Base-by-base conservation (phyloP, 805 yeast genomes). In the Priceomyces fermenticarens region DNA sequence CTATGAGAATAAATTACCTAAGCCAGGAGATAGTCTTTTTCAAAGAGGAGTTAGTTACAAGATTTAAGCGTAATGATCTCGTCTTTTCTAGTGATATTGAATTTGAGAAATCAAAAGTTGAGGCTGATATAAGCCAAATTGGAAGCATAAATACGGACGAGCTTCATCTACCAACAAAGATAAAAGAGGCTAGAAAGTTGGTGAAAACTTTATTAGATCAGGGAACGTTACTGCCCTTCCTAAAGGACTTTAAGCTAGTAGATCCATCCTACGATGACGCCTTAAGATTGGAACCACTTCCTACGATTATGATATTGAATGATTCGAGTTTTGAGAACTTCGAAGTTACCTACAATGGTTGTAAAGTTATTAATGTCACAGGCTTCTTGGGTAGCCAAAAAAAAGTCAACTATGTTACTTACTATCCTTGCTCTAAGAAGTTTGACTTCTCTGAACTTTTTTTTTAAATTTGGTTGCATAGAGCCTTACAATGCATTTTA, bases 201-300 rank as follows among this genome's bases (percentile, higher is more conserved):
- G 87, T 85, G 12, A 83, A 85, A 47, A 89, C 97, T 0, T 45
- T 93, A 0, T 61, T 93, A 10, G 96, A 88, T 54, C 99, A 93
- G 62, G 93, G 93, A 0, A 85, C 80, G 54, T 59, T 93, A 35
- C 85, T 93, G 26, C 99, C 99, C 10, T 88, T 90, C 54, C 65
- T 80, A 2, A 61, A 69, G 13, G 62, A 70, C 15, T 63, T 78
- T 20, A 75, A 87, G 45, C 85, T 95, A 0, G 70, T 87, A 1
- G 66, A 78, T 14, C 78, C 95, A 69, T 82, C 81, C 43, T 76
- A 77, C 52, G 95, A 88, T 55, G 81, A 81, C 48, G 65, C 79
- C 4, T 66, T 91, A 46, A 72, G 83, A 15, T 58, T 93, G 38
- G 77, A 83, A 34, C 98, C 97, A 1, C 64, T 89, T 33, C 99